Evolutionary conservation across 495 filamentous ascomycete species (phyloP), one percentile per base, ranked within the genome.

Genomic region (Hypoxylon cercidicola): DNA sequence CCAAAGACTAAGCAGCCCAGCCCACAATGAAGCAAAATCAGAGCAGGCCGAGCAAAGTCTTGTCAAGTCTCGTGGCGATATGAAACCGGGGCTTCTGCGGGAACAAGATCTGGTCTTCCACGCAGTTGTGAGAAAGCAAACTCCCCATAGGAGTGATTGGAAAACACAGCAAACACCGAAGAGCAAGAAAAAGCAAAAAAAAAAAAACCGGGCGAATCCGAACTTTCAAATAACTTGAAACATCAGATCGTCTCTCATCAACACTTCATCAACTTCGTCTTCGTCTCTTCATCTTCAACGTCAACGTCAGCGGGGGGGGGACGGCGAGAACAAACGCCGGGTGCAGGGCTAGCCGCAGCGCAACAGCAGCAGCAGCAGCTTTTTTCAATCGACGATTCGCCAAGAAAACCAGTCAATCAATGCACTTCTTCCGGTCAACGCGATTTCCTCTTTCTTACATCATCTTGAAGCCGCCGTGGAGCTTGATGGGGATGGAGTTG

Each of bases 401-500:
- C 13, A 41, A 18, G 21, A 66, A 51, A 58, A 67, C 50, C 46
- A 60, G 56, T 63, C 60, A 34, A 53, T 35, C 41, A 23, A 45
- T 39, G 39, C 25, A 41, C 15, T 32, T n/a, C n/a, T 21, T 23
- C 25, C 3, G 25, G 25, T 28, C 25, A 28, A 3, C 25, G 7
- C 3, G 3, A 28, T 47, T 16, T 20, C 15, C 18, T 47, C 34
- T 13, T 34, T 57, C 44, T 62, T 62, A 58, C 48, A 55, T 66
- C 55, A 47, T 54, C 52, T 57, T 69, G 32, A 71, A 73, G 49
- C 71, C 68, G 46, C 49, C 57, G 59, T 73, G 65, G 40, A 74
- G 67, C 72, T 72, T 75, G 64, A 72, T 69, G 51, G 76, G 70
- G 51, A 75, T 71, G 43, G 68, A 69, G 52, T 69, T 62, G 53